Evolutionary conservation across 345 rosid species (phyloP).

Genomic region (Populus deltoides): DNA sequence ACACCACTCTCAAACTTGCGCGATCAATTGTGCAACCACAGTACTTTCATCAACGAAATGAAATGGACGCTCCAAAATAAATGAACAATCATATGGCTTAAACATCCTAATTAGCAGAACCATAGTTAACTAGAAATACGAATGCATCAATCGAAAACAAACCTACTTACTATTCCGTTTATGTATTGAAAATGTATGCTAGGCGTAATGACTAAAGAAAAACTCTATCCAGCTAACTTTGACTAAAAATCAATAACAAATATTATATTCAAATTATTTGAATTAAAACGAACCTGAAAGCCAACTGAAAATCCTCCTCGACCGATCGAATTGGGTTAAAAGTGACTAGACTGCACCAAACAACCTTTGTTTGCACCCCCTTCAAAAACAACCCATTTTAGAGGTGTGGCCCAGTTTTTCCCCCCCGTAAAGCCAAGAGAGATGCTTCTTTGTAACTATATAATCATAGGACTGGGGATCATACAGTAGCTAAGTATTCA

Average conservation of each 20-base stretch:
- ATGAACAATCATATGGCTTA: background rate
- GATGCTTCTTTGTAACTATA: background rate
- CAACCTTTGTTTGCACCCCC: background rate
- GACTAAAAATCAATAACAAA: too few species aligned
- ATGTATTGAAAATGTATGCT: too few species aligned
- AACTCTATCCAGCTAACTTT: too few species aligned
- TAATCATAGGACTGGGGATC: background rate
- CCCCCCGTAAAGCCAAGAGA: background rate
- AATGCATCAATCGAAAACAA: too few species aligned
- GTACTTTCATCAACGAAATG: background rate
- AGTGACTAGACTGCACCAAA: constrained; percentile 13
- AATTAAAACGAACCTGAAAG: background rate
- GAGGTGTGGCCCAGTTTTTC: background rate
- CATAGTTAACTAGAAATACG: too few species aligned
- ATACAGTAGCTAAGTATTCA: too few species aligned
- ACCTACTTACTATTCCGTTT: too few species aligned
- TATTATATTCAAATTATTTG: too few species aligned
- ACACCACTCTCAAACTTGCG: too few species aligned
- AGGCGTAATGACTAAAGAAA: too few species aligned
- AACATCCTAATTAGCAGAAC: background rate
- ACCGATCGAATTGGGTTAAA: background rate
- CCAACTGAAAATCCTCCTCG: background rate
- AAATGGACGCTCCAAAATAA: too few species aligned
- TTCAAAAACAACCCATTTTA: background rate
- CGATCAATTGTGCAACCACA: background rate